A percentile compares a stretch with the other conserved stretches of the same genome.
Evolutionary conservation across 1,139 yeast genomes (phyloP).

Genomic region (Meyerozyma smithsonii): DNA sequence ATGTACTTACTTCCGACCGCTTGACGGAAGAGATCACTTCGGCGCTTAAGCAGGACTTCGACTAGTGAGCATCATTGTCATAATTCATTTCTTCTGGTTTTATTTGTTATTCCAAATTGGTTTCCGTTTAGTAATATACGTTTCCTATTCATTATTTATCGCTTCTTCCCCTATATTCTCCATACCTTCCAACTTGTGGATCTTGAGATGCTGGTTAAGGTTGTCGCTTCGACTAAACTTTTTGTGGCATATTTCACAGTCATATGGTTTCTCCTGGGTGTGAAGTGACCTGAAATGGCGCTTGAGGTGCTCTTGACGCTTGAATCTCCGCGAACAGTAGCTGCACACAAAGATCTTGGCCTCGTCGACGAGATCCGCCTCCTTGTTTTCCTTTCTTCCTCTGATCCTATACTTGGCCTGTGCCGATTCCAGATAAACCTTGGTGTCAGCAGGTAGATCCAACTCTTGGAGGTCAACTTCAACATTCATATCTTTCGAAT

Average conservation of each 20-base stretch:
- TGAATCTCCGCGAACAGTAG: slow-evolving; percentile 58
- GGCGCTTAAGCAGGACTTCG: not conserved
- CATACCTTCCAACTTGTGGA: slow-evolving; percentile 46
- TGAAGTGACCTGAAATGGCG: slow-evolving; percentile 72
- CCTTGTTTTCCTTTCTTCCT: slow-evolving; percentile 45
- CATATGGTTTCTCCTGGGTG: slow-evolving; percentile 72
- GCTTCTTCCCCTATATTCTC: not conserved
- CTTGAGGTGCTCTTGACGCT: slow-evolving; percentile 75
- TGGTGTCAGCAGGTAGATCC: slow-evolving; percentile 39
- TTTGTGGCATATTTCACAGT: slow-evolving; percentile 65
- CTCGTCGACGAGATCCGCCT: slow-evolving; percentile 40
- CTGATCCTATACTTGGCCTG: slow-evolving; percentile 36
- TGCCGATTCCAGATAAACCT: slow-evolving; percentile 32
- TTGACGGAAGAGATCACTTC: slow-evolving; percentile 1
- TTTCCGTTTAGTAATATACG: not conserved
- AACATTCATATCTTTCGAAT: slow-evolving; percentile 25
- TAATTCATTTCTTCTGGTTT: slow-evolving; percentile 1
- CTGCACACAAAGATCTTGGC: slow-evolving; percentile 41
- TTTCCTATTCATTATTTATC: not conserved
- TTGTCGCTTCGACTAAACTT: slow-evolving; percentile 57
- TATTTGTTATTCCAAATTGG: not conserved
- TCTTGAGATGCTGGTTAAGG: slow-evolving; percentile 59
- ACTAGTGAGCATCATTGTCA: not conserved
- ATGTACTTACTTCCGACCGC: slow-evolving; percentile 12
- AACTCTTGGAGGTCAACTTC: slow-evolving; percentile 39